These are phyloP conservation scores for Cladosporium cucumerinum DNA, from an alignment of 2,329 filamentous ascomycete genomes.

Conservation along the genomic window DNA sequence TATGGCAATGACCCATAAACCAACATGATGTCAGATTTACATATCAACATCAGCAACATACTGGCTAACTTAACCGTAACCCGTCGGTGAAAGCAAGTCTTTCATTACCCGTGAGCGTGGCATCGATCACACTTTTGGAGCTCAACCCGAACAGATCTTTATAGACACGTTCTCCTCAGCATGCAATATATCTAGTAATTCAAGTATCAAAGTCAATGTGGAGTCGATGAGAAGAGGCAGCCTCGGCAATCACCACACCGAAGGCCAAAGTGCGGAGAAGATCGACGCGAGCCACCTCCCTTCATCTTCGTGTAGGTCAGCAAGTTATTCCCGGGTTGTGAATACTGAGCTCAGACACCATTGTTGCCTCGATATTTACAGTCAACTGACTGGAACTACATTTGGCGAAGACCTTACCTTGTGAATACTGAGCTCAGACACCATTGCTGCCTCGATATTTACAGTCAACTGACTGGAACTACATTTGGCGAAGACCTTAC, in stretches of 20 bases:
- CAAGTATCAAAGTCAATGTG: background rate
- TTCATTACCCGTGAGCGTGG: background rate
- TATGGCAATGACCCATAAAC: background rate
- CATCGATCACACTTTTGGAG: no score
- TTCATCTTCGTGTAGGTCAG: background rate
- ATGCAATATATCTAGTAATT: background rate
- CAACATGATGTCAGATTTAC: background rate
- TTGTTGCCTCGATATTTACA: background rate
- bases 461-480: no score
- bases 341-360: background rate
- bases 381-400: no score
- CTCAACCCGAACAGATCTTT: background rate
- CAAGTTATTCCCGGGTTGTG: background rate
- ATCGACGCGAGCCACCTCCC: background rate
- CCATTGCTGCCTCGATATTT: no score
- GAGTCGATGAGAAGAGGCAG: background rate
- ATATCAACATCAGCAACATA: background rate
- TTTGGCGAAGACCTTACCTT: no score
- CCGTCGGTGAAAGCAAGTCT: background rate
- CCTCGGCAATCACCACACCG: conserved; percentile 13
- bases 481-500: no score
- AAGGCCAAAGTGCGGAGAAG: background rate
- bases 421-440: no score
- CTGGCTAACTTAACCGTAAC: no score
- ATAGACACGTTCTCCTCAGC: background rate